Evolutionary conservation across 495 filamentous ascomycete genomes (phyloP).

Genomic region (Podospora tetraspora): DNA sequence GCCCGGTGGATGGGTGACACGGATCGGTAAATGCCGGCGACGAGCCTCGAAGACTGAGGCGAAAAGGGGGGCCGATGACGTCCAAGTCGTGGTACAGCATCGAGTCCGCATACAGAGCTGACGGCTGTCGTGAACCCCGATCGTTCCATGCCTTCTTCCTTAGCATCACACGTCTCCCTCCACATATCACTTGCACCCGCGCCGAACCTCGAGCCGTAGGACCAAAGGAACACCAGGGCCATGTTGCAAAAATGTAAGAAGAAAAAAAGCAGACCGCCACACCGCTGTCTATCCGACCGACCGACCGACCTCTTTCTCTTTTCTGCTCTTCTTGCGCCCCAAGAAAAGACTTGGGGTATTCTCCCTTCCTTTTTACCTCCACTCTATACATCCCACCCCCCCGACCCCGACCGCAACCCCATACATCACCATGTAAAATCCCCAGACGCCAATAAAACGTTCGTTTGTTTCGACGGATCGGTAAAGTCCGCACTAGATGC

Average conservation of each 20-base stretch:
- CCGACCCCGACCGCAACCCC: neutral
- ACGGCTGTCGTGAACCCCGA: neutral
- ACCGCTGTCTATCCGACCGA: constrained; percentile 4
- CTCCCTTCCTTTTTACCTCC: neutral
- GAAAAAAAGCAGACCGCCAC: neutral
- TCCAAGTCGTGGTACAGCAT: neutral
- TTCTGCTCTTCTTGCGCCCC: neutral
- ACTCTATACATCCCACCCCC: neutral
- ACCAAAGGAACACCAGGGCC: neutral
- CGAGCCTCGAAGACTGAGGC: neutral
- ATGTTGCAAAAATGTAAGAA: neutral
- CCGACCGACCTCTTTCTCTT: neutral
- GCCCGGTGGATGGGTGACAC: neutral
- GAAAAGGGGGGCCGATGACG: neutral
- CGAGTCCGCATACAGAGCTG: neutral
- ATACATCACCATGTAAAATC: neutral
- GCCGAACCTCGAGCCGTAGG: neutral
- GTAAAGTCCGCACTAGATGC: neutral
- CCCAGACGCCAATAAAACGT: neutral
- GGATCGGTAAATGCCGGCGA: neutral
- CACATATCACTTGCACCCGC: neutral
- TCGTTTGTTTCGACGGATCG: neutral
- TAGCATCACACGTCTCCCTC: neutral
- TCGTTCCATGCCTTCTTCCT: neutral
- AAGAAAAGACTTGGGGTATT: constrained; percentile 1